Conservation (phyloP, 352 stramenopile species). For the Globisporangium spiculum region DNA sequence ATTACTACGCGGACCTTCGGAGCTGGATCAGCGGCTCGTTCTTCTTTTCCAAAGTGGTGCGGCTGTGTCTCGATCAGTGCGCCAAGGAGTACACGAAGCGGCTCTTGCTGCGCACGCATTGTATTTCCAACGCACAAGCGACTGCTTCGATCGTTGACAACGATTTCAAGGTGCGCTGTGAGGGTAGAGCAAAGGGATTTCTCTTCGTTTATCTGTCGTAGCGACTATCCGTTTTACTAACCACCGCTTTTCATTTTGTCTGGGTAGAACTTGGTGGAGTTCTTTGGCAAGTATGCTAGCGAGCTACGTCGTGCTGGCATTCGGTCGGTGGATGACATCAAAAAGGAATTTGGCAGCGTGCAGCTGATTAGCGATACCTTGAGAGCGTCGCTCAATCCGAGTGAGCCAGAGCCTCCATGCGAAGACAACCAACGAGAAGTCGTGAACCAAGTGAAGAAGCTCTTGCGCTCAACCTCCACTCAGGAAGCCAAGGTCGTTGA, state of each 20-base stretch:
- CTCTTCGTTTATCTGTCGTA: not conserved
- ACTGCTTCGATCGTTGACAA: slow-evolving; percentile 47
- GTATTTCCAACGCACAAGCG: slow-evolving; percentile 40
- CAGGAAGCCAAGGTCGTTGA: slow-evolving; percentile 39
- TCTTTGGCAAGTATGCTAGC: slow-evolving; percentile 66
- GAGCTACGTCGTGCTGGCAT: slow-evolving; percentile 74
- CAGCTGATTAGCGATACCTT: slow-evolving; percentile 50
- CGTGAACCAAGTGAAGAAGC: slow-evolving; percentile 54
- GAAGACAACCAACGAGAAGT: slow-evolving; percentile 26
- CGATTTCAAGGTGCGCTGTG: slow-evolving; percentile 49
- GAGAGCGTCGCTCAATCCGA: slow-evolving; percentile 26
- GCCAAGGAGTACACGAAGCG: slow-evolving; percentile 63
- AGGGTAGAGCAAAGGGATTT: not conserved
- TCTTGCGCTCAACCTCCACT: slow-evolving; percentile 61
- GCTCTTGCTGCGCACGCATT: slow-evolving; percentile 53
- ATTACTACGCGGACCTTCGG: slow-evolving; percentile 72
- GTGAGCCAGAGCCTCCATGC: slow-evolving; percentile 17
- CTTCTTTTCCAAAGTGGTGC: slow-evolving; percentile 83
- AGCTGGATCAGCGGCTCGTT: slow-evolving; percentile 80
- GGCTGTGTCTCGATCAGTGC: slow-evolving; percentile 66
- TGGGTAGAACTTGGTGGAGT: slow-evolving; percentile 52
- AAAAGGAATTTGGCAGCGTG: slow-evolving; percentile 54
- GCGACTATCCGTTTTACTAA: not conserved
- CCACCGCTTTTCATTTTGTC: not conserved
- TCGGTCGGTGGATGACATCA: slow-evolving; percentile 60